Evolutionary conservation across 129 eudicot species (phyloP).

Genomic region (Scalesia atractyloides): DNA sequence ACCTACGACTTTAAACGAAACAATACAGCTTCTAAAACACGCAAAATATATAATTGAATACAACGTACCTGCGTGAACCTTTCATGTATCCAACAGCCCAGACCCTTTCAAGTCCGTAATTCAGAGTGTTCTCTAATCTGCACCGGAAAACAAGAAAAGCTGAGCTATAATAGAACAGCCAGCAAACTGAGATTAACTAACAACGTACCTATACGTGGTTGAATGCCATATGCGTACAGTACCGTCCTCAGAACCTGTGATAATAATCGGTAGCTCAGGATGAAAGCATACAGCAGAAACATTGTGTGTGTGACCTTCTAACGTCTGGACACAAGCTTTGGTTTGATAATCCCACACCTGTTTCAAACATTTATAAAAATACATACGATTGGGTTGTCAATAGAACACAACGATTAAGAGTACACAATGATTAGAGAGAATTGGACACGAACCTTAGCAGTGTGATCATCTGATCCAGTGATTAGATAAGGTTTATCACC

Average conservation of each 20-base stretch:
- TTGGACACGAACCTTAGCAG: slow-evolving; percentile 60
- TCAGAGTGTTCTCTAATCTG: slow-evolving; percentile 93
- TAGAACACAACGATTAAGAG: not conserved
- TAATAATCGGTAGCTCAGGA: slow-evolving; percentile 71
- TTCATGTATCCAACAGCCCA: slow-evolving; percentile 96
- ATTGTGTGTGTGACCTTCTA: slow-evolving; percentile 86
- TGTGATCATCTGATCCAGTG: slow-evolving; percentile 87
- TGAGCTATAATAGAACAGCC: slow-evolving; percentile 14
- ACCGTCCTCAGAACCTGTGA: slow-evolving; percentile 88
- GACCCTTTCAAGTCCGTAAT: slow-evolving; percentile 93
- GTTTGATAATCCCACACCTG: slow-evolving; percentile 81
- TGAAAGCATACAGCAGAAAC: slow-evolving; percentile 74
- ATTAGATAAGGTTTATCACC: slow-evolving; percentile 70
- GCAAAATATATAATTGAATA: not conserved
- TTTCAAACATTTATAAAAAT: slow-evolving; percentile 21
- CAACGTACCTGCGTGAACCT: slow-evolving; percentile 80
- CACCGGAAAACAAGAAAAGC: slow-evolving; percentile 14
- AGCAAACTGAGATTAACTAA: slow-evolving; percentile 10
- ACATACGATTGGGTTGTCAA: not conserved
- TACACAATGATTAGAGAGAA: slow-evolving; percentile 3
- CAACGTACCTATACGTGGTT: slow-evolving; percentile 76
- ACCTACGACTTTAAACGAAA: not conserved
- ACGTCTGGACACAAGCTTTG: slow-evolving; percentile 67
- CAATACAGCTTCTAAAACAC: not conserved
- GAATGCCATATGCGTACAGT: slow-evolving; percentile 97